phyloP scores from a whole-genome alignment of 2,329 filamentous ascomycete species.

The Colletotrichum spinosum region DNA sequence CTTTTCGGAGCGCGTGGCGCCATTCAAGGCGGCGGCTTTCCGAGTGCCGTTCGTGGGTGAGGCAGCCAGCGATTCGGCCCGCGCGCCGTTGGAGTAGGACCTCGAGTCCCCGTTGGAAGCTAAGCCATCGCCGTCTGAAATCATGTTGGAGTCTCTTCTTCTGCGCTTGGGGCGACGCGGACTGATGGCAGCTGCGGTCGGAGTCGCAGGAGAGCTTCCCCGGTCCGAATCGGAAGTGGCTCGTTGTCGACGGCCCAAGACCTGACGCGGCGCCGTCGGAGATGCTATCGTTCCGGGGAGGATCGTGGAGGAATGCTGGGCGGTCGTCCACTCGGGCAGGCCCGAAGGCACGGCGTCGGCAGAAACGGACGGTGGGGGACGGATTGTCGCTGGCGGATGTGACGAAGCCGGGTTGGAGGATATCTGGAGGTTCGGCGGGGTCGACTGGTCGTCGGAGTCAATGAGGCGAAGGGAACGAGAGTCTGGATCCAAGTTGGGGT shows the following conservation, averaged over 20 bases:
- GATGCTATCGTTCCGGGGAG: slow-evolving; percentile 54
- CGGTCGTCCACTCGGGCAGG: slow-evolving; percentile 34
- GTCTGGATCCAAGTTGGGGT: slow-evolving; percentile 47
- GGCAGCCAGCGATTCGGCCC: slow-evolving; percentile 53
- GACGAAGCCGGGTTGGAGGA: slow-evolving; percentile 60
- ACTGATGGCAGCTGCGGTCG: slow-evolving; percentile 40
- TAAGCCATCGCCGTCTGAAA: slow-evolving; percentile 65
- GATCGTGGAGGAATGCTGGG: slow-evolving; percentile 44
- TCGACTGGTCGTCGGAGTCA: slow-evolving; percentile 74
- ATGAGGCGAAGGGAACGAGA: slow-evolving; percentile 48
- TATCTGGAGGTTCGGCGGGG: slow-evolving; percentile 63
- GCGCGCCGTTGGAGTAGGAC: slow-evolving; percentile 68
- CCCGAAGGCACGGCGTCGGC: slow-evolving; percentile 36
- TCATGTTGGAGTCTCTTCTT: slow-evolving; percentile 72
- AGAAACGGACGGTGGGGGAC: slow-evolving; percentile 37
- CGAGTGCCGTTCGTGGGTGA: slow-evolving; percentile 59
- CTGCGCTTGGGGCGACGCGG: slow-evolving; percentile 59
- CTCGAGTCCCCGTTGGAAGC: slow-evolving; percentile 65
- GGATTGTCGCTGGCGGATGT: slow-evolving; percentile 48
- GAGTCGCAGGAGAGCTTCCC: slow-evolving; percentile 41
- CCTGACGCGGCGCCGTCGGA: slow-evolving; percentile 49
- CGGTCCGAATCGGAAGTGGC: slow-evolving; percentile 53
- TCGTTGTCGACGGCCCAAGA: slow-evolving; percentile 69
- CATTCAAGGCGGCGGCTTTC: slow-evolving; percentile 37
- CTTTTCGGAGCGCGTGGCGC: slow-evolving; percentile 40